phyloP scores from a whole-genome alignment of 495 filamentous ascomycete species.

The Neurospora sublineolata region DNA sequence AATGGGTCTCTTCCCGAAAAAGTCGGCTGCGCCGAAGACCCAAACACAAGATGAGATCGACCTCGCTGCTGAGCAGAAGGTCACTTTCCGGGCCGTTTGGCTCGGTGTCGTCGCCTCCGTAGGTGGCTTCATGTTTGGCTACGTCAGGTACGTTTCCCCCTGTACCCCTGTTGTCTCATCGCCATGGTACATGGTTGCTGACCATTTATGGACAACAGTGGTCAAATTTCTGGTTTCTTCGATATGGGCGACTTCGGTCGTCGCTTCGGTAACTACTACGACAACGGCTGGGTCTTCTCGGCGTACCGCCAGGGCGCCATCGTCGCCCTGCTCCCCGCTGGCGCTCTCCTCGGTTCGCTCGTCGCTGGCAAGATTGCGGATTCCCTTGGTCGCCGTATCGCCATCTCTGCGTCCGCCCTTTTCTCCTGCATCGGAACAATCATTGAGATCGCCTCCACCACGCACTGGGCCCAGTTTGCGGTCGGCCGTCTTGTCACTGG shows the following conservation, averaged over 20 bases:
- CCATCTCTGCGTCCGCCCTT: slow-evolving; percentile 46
- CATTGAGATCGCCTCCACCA: slow-evolving; percentile 48
- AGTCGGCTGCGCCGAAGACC: neutral
- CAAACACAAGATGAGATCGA: neutral
- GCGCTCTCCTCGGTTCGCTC: slow-evolving; percentile 58
- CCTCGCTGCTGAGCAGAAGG: slow-evolving; percentile 13
- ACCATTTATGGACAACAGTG: slow-evolving; percentile 9
- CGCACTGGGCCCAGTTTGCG: slow-evolving; percentile 41
- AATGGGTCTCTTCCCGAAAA: neutral
- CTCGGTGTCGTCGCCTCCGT: slow-evolving; percentile 45
- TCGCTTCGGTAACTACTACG: slow-evolving; percentile 34
- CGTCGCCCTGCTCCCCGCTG: slow-evolving; percentile 49
- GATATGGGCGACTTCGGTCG: slow-evolving; percentile 44
- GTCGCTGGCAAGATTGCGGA: slow-evolving; percentile 47
- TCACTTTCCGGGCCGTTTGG: slow-evolving; percentile 29
- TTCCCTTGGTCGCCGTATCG: slow-evolving; percentile 31
- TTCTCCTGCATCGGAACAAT: slow-evolving; percentile 59
- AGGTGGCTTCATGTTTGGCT: slow-evolving; percentile 75
- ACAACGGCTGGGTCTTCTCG: slow-evolving; percentile 21
- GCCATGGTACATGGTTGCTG: slow-evolving; percentile 1
- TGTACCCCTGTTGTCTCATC: neutral
- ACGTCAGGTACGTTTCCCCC: slow-evolving; percentile 44
- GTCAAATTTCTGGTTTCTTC: slow-evolving; percentile 46
- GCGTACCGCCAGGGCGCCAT: slow-evolving; percentile 42
- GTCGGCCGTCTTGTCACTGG: slow-evolving; percentile 50